phyloP scores from a whole-genome alignment of 768 basidiomycete species.

The Lentinula lateritia region DNA sequence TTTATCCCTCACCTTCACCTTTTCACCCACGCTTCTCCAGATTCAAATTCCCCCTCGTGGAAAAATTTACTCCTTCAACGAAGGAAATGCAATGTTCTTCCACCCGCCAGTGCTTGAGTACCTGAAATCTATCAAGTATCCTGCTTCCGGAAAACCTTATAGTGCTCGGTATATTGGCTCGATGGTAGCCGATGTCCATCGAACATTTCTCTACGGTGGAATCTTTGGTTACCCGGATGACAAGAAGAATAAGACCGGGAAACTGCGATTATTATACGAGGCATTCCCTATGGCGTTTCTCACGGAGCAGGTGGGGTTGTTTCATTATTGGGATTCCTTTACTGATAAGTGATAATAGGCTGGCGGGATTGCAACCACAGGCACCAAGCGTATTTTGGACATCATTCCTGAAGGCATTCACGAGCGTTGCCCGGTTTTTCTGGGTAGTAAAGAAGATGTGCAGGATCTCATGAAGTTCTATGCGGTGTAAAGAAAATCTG shows the following conservation, averaged over 20 bases:
- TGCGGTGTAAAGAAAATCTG: neutral
- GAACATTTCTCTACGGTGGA: constrained; percentile 94
- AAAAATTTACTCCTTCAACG: constrained; percentile 99
- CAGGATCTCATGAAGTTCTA: constrained; percentile 87
- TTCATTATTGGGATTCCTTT: neutral
- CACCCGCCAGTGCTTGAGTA: constrained; percentile 75
- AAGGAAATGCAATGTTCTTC: constrained; percentile 97
- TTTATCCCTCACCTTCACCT: neutral
- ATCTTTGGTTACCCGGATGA: constrained; percentile 99
- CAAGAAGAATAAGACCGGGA: constrained; percentile 95
- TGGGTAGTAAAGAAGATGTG: constrained; percentile 93
- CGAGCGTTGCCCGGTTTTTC: constrained; percentile 87
- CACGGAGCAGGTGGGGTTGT: constrained; percentile 71
- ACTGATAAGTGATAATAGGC: constrained; percentile 44
- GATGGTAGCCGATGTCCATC: constrained; percentile 98
- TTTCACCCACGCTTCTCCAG: constrained; percentile 28
- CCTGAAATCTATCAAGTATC: constrained; percentile 89
- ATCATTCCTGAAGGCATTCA: constrained; percentile 83
- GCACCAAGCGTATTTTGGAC: constrained; percentile 89
- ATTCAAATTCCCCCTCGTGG: constrained; percentile 92
- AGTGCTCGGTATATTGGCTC: constrained; percentile 94
- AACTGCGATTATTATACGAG: constrained; percentile 92
- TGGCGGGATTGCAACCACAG: constrained; percentile 94
- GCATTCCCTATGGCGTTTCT: constrained; percentile 98
- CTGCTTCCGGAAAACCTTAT: constrained; percentile 77